Evolutionary conservation across 108 stramenopile genomes (phyloP).

Genomic region (Aurantiochytrium sp.): DNA sequence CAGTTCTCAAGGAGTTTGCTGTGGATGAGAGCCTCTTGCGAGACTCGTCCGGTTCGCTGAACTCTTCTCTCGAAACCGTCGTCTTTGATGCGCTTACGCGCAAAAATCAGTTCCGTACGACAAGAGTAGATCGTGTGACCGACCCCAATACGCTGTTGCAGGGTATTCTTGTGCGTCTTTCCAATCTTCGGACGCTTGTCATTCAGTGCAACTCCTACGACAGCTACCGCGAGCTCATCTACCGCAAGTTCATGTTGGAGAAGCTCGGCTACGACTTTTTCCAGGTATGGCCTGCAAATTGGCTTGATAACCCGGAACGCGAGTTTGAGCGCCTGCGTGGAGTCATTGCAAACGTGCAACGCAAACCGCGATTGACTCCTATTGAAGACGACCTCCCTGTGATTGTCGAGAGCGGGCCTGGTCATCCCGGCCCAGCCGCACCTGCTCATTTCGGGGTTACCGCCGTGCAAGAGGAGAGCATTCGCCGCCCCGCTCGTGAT

Average conservation of each 20-base stretch:
- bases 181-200: not conserved
- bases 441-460: too few species aligned
- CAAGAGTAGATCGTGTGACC: not conserved
- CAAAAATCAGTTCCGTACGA: not conserved
- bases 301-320: not conserved
- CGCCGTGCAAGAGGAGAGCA: too few species aligned
- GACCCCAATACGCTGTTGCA: not conserved
- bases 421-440: too few species aligned
- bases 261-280: not conserved
- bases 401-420: too few species aligned
- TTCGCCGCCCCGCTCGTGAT: too few species aligned
- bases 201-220: not conserved
- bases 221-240: not conserved
- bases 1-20: not conserved
- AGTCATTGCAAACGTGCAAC: not conserved
- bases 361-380: not conserved
- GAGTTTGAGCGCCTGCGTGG: not conserved
- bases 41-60: not conserved
- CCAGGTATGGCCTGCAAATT: conserved; percentile 2
- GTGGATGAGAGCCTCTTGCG: not conserved
- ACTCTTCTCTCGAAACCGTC: not conserved
- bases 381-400: too few species aligned
- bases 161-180: not conserved
- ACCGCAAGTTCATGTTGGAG: not conserved
- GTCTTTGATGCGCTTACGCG: not conserved